Percentiles rank a stretch among this genome's conserved stretches.
Evolutionary conservation across 805 yeast genomes (phyloP).

Genomic region (Saccharomycopsis fodiens): DNA sequence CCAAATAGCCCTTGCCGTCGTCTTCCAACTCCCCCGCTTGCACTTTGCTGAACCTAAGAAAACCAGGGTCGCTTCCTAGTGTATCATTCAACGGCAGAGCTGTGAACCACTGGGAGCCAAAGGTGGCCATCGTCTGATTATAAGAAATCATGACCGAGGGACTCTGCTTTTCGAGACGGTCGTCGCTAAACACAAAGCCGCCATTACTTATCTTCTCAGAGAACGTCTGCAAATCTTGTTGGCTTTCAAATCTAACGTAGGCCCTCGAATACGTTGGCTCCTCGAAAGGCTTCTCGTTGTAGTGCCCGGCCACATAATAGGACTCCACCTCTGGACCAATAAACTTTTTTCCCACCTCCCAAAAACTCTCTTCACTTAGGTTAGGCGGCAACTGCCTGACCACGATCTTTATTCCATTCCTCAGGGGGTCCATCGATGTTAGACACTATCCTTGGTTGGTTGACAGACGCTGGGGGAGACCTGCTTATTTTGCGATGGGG

Average conservation of each 20-base stretch:
- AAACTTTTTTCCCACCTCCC: background rate
- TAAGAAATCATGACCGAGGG: background rate
- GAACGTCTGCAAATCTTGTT: background rate
- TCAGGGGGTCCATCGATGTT: background rate
- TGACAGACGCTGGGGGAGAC: too few relatives aligned
- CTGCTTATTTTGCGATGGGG: too few relatives aligned
- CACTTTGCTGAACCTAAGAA: conserved; percentile 1
- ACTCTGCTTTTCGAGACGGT: background rate
- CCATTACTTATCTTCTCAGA: background rate
- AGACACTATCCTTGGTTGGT: too few relatives aligned
- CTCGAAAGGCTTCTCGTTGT: conserved; percentile 1
- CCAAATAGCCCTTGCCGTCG: background rate
- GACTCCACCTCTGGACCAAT: background rate
- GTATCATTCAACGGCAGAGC: background rate
- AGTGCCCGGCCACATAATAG: background rate
- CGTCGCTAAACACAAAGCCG: background rate
- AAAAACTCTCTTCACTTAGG: background rate
- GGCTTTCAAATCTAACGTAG: background rate
- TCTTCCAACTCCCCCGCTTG: background rate
- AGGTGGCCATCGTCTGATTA: background rate
- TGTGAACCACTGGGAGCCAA: background rate
- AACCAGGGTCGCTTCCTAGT: background rate
- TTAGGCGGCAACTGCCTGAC: conserved; percentile 5
- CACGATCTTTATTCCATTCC: background rate
- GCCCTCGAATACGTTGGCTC: conserved; percentile 1